Conservation (phyloP, 192 early-diverging fungal genomes). For the Backusella morwellensis region DNA sequence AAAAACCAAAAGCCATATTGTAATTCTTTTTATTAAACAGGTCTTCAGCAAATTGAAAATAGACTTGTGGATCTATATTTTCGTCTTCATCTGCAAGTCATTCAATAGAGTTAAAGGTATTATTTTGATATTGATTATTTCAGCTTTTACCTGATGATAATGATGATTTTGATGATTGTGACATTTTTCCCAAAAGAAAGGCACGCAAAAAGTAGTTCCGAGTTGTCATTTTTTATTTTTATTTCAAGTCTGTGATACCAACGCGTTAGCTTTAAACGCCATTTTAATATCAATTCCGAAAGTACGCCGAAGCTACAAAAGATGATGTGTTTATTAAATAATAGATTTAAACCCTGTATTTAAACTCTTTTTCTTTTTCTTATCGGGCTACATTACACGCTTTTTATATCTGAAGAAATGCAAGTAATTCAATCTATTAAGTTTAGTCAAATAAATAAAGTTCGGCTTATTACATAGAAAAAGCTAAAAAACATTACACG, state of each 20-base stretch:
- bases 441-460: not conserved
- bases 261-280: not conserved
- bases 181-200: too few species aligned
- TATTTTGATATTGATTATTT: too few species aligned
- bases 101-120: too few species aligned
- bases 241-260: not conserved
- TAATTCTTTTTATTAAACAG: too few species aligned
- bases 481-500: not conserved
- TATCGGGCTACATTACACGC: not conserved
- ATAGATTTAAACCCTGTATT: not conserved
- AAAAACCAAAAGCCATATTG: too few species aligned
- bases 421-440: not conserved
- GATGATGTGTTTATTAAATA: not conserved
- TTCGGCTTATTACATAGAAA: not conserved
- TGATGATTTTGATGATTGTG: too few species aligned
- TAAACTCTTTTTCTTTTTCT: not conserved
- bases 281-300: not conserved
- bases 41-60: too few species aligned
- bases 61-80: too few species aligned
- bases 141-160: too few species aligned
- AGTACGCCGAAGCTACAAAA: not conserved
- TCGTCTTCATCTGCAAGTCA: too few species aligned
- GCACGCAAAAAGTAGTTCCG: too few species aligned
- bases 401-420: not conserved
- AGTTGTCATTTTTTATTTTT: not conserved